Conservation (phyloP, 225 moss, liverwort and hornwort species). For the Pseudoscleropodium purum region DNA sequence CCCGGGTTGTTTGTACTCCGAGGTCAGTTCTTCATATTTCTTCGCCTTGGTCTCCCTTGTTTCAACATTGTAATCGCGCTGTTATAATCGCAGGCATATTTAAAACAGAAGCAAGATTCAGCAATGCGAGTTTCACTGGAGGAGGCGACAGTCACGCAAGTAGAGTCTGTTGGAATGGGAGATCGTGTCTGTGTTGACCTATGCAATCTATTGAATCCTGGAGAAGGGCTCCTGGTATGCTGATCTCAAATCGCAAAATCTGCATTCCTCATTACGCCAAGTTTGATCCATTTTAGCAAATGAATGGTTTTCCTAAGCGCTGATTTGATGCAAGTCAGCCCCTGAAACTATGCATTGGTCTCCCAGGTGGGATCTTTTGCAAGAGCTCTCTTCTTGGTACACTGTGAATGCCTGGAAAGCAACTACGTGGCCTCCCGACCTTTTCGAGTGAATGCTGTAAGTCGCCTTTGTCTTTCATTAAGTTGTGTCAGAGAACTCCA, state of each 20-base stretch:
- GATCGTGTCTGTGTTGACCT: constrained; percentile 95
- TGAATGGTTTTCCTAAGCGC: background rate
- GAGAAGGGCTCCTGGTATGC: constrained; percentile 88
- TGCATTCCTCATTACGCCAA: background rate
- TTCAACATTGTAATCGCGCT: background rate
- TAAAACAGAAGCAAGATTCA: constrained; percentile 40
- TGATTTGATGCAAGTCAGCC: background rate
- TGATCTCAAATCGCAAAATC: background rate
- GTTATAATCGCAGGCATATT: constrained; percentile 28
- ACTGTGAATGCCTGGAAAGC: constrained; percentile 80
- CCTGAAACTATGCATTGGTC: background rate
- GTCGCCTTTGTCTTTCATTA: background rate
- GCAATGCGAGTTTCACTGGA: constrained; percentile 36
- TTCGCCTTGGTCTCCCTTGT: background rate
- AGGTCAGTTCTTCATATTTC: background rate
- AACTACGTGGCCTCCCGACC: constrained; percentile 78
- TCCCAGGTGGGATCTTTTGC: constrained; percentile 87
- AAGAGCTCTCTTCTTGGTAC: constrained; percentile 84
- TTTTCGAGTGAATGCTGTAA: constrained; percentile 98
- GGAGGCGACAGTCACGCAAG: constrained; percentile 58
- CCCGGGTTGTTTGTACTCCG: background rate
- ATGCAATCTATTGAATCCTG: constrained; percentile 75
- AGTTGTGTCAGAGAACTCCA: background rate
- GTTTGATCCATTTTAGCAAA: background rate
- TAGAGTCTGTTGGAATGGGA: constrained; percentile 78